Conservation (phyloP, 805 yeast species). For the Metschnikowia lochheadii region DNA sequence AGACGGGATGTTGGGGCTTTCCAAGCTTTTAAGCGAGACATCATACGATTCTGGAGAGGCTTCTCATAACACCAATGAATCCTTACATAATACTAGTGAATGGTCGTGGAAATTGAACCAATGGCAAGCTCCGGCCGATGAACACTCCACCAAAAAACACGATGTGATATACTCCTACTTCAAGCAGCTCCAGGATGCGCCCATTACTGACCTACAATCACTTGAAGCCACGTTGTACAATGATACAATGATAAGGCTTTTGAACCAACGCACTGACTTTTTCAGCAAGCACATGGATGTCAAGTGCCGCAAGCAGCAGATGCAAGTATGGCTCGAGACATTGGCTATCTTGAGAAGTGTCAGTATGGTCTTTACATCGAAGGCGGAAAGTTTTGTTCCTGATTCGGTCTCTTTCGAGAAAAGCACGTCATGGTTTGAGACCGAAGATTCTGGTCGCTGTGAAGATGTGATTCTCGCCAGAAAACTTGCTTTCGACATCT, state of each 20-base stretch:
- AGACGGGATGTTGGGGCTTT: constrained; percentile 56
- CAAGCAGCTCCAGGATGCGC: constrained; percentile 42
- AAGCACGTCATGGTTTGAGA: constrained; percentile 12
- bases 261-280: background rate
- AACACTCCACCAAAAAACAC: constrained; percentile 32
- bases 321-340: constrained; percentile 6
- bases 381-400: constrained; percentile 2
- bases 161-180: constrained; percentile 51
- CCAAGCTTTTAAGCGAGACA: constrained; percentile 41
- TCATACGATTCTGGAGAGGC: constrained; percentile 16
- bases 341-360: constrained; percentile 9
- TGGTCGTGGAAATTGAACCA: constrained; percentile 74
- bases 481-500: constrained; percentile 33
- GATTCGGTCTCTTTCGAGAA: constrained; percentile 9
- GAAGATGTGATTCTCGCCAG: constrained; percentile 39
- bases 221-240: background rate
- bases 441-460: constrained; percentile 1
- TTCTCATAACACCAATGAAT: constrained; percentile 20
- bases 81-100: constrained; percentile 32
- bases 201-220: constrained; percentile 6
- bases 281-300: background rate
- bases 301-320: background rate
- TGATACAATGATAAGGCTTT: background rate
- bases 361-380: constrained; percentile 3
- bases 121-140: constrained; percentile 68